Evolutionary conservation across 768 basidiomycete genomes (phyloP), one percentile per base, ranked within the genome.

Genomic region (Boletus subcaerulescens): DNA sequence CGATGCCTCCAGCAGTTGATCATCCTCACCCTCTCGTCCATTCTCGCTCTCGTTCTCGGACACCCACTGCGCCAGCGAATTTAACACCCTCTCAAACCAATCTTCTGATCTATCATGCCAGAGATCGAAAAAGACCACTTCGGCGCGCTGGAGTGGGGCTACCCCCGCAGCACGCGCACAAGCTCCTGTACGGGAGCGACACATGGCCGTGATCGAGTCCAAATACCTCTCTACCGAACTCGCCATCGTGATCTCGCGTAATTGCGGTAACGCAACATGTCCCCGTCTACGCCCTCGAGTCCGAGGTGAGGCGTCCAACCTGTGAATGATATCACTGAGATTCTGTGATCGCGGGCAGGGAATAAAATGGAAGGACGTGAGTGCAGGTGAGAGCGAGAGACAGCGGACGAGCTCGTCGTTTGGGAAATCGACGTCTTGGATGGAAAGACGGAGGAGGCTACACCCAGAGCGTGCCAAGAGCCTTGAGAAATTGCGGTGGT

Each of bases 321-420:
- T n/a, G 15, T 24, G 32, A 17, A 64, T 48, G 33, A 64, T 15
- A 13, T 59, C 54, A 15, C 36, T 6, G 5, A 62, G 52, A 18
- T 62, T 31, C 13, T 67, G 63, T 10, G 58, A 60, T 20, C 55
- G 55, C 15, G 60, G 63, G 4, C 35, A 60, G 20, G 60, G 63
- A 24, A 67, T 57, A 32, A 66, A 61, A 22, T 51, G 42, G 38
- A 68, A 39, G 18, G 55, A 55, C 14, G 38, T 42, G 47, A 61
- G 60, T 20, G 49, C 33, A 43, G 20, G 58, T 17, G 66, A 55
- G 32, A 50, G 46, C 14, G 46, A 39, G 17, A 67, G 57, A 39
- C 65, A 65, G 3, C 55, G 63, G 18, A 63, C 4, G 9, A 68
- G 32, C 17, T 66, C 66, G 10, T 58, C 45, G n/a, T 58, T 57